Conservation (phyloP, 1,284 basidiomycete genomes). For the Sanghuangporus baumii region DNA sequence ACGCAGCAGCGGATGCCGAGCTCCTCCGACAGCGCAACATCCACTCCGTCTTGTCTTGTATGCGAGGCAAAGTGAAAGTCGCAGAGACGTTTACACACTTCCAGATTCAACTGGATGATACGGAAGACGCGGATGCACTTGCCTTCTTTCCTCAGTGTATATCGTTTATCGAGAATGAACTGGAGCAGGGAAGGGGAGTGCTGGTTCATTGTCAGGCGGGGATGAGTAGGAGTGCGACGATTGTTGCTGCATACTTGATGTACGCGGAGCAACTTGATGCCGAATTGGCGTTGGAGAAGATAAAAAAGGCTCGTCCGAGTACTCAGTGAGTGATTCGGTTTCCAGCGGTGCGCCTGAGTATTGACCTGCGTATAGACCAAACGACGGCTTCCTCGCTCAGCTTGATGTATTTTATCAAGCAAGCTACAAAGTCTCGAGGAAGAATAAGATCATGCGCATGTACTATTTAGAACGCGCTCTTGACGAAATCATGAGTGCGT, state of each 20-base stretch:
- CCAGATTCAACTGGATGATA: slow-evolving; percentile 71
- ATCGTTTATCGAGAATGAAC: slow-evolving; percentile 72
- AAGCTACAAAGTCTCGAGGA: slow-evolving; percentile 61
- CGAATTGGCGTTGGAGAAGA: slow-evolving; percentile 61
- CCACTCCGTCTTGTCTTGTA: slow-evolving; percentile 63
- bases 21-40: slow-evolving; percentile 57
- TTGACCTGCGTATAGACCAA: slow-evolving; percentile 50
- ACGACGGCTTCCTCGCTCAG: slow-evolving; percentile 72
- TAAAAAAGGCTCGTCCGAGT: slow-evolving; percentile 57
- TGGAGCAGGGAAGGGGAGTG: slow-evolving; percentile 69
- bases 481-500: slow-evolving; percentile 72
- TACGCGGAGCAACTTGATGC: slow-evolving; percentile 59
- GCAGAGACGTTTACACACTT: slow-evolving; percentile 66
- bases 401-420: slow-evolving; percentile 73
- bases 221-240: slow-evolving; percentile 76
- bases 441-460: slow-evolving; percentile 67
- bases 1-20: slow-evolving; percentile 47
- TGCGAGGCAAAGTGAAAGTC: slow-evolving; percentile 63
- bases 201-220: slow-evolving; percentile 87
- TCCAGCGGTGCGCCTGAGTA: neutral
- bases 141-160: slow-evolving; percentile 72
- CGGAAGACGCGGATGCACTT: slow-evolving; percentile 66
- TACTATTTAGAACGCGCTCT: slow-evolving; percentile 77
- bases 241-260: slow-evolving; percentile 85
- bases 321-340: slow-evolving; percentile 53